These are phyloP conservation scores for Sergeia podlipaevii DNA, from an alignment of 208 protist species.

Conservation along the genomic window DNA sequence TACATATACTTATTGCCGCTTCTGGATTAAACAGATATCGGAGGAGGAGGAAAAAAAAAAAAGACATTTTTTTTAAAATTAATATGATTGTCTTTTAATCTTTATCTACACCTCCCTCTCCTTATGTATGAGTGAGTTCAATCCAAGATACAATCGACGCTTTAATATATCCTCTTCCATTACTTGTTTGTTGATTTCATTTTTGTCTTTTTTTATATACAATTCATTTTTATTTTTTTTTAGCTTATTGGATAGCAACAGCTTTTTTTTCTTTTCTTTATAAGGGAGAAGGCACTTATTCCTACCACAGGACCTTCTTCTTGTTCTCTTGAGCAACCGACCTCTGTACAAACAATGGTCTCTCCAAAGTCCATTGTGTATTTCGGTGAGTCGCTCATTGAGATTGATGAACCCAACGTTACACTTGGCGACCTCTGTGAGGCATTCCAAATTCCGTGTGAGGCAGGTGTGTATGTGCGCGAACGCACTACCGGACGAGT, in stretches of 20 bases:
- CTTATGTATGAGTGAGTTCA: no score
- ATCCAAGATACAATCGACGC: no score
- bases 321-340: no score
- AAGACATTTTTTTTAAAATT: slow-evolving; percentile 1
- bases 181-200: no score
- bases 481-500: slow-evolving; percentile 39
- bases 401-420: slow-evolving; percentile 43
- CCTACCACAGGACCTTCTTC: no score
- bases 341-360: no score
- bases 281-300: not conserved
- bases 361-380: slow-evolving; percentile 40
- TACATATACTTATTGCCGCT: no score
- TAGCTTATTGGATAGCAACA: not conserved
- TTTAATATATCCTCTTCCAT: no score
- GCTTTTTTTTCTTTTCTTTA: slow-evolving; percentile 11
- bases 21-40: no score
- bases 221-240: slow-evolving; percentile 7
- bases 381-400: slow-evolving; percentile 59
- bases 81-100: not conserved
- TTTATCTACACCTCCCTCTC: no score
- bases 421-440: slow-evolving; percentile 72
- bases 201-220: slow-evolving; percentile 4
- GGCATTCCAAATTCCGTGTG: slow-evolving; percentile 48
- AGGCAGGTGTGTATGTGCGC: slow-evolving; percentile 43
- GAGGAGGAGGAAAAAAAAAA: not conserved